Base-by-base conservation (phyloP, 2,329 filamentous ascomycete species). In the Ascocoryne sarcoides region DNA sequence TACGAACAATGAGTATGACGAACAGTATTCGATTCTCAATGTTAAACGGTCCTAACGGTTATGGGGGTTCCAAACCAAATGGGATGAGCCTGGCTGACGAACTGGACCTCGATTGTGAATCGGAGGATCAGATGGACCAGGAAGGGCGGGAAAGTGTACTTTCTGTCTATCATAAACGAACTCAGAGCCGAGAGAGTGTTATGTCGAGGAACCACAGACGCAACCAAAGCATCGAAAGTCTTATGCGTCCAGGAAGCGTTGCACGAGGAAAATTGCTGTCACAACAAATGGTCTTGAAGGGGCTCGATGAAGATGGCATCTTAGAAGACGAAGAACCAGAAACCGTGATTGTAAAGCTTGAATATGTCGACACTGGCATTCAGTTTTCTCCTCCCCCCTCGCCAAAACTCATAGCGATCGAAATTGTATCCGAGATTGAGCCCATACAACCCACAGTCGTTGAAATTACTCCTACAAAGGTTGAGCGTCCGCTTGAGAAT, bases 71-170 rank as follows among this genome's bases (percentile, higher is more conserved):
- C 15, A 82, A 80, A 56, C 56, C 66, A 3, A 79, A 77, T 52
- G 84, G 82, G 1, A 63, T 87, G 44, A 94, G 83, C 47, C 70
- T 98, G 30, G 92, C 92, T 1, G 89, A 96, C 53, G 92, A 98
- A 64, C 72, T 98, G 40, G 81, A 85, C 46, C 84, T 95, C 46
- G 85, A 89, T 42, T 83, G 84, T 45, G 84, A 90, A 12, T 7
- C 23, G 21, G 66, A 67, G 28, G 85, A 89, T 19, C 64, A 84
- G 47, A 82, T 83, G 26, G 80, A 89, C 47, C 73, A 81, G 32
- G 82, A 86, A 36, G 79, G 80, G 2, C 75, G 79, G 28, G 74
- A 80, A 41, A 82, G 76, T 46, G 68, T 70, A 12, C 53, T 79
- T 36, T 80, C 77, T 2, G 62, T 65, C 42, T 62, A 63, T 14